phyloP scores from a whole-genome alignment of 352 stramenopile genomes.

The Globisporangium abappressorium region DNA sequence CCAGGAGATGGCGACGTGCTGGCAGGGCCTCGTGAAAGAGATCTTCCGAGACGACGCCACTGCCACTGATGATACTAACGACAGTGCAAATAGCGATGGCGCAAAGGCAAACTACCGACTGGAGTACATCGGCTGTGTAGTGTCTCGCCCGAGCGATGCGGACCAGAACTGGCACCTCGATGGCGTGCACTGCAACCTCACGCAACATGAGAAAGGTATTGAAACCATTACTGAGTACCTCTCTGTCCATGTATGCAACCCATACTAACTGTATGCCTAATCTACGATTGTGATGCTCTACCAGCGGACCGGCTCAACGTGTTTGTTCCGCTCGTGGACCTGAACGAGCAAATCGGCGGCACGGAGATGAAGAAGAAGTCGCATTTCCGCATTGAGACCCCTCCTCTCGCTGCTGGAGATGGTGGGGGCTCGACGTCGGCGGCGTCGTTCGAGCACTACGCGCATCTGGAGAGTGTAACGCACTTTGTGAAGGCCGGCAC shows the following conservation, averaged over 20 bases:
- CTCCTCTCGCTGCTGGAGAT: neutral
- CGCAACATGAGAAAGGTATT: slow-evolving; percentile 47
- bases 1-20: slow-evolving; percentile 28
- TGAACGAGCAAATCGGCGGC: slow-evolving; percentile 42
- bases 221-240: no score
- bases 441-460: slow-evolving; percentile 43
- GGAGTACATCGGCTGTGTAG: slow-evolving; percentile 73
- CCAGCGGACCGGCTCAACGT: slow-evolving; percentile 71
- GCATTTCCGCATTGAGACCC: slow-evolving; percentile 41
- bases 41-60: slow-evolving; percentile 14
- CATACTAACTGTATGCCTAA: neutral
- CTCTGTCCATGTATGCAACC: no score
- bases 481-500: slow-evolving; percentile 51
- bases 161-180: slow-evolving; percentile 84
- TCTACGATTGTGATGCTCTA: neutral
- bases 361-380: slow-evolving; percentile 71
- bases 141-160: slow-evolving; percentile 51
- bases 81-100: neutral
- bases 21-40: slow-evolving; percentile 23
- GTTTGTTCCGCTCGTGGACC: slow-evolving; percentile 63
- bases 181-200: slow-evolving; percentile 56
- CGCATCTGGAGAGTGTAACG: slow-evolving; percentile 49
- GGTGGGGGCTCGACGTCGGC: slow-evolving; percentile 16
- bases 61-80: slow-evolving; percentile 19
- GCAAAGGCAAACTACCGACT: slow-evolving; percentile 26